Evolutionary conservation across 371 early-diverging fungal species (phyloP).

Genomic region (Chytridium lagenaria): DNA sequence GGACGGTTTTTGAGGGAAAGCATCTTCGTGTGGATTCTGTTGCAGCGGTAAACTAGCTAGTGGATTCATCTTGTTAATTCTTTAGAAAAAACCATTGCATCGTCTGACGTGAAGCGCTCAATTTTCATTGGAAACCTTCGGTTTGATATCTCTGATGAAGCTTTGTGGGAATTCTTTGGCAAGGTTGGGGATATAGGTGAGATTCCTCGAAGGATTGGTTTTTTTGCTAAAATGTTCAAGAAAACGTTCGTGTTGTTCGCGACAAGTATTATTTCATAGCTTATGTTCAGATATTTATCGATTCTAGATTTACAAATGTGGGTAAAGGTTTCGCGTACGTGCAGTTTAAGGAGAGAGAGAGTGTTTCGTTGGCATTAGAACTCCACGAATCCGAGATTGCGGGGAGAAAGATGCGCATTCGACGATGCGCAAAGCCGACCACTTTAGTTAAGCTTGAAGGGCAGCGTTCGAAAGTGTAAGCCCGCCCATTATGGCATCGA

Average conservation of each 20-base stretch:
- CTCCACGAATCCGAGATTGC: constrained; percentile 75
- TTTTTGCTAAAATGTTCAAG: constrained; percentile 31
- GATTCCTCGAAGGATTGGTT: not conserved
- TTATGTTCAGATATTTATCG: not conserved
- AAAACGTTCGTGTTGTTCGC: constrained; percentile 84
- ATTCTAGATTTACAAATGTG: constrained; percentile 72
- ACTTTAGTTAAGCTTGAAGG: constrained; percentile 9
- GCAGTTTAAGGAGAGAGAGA: constrained; percentile 63
- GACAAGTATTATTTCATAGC: constrained; percentile 59
- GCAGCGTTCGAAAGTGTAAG: not conserved
- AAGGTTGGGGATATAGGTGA: constrained; percentile 76
- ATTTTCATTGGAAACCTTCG: constrained; percentile 92
- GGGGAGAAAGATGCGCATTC: constrained; percentile 48
- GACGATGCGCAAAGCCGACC: constrained; percentile 28
- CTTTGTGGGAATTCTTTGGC: constrained; percentile 82
- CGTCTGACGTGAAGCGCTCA: constrained; percentile 78
- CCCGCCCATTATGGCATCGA: too few species aligned
- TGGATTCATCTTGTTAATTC: not conserved
- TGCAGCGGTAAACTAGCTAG: not conserved
- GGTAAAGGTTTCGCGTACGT: constrained; percentile 95
- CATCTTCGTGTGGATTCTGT: constrained; percentile 87
- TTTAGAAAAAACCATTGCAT: constrained; percentile 16
- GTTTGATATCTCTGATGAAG: constrained; percentile 88
- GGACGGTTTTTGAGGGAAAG: constrained; percentile 79
- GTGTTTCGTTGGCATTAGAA: constrained; percentile 80